Evolutionary conservation across 2,329 filamentous ascomycete genomes (phyloP), one percentile per base, ranked within the genome.

Genomic region (Paecilomyces niveus): DNA sequence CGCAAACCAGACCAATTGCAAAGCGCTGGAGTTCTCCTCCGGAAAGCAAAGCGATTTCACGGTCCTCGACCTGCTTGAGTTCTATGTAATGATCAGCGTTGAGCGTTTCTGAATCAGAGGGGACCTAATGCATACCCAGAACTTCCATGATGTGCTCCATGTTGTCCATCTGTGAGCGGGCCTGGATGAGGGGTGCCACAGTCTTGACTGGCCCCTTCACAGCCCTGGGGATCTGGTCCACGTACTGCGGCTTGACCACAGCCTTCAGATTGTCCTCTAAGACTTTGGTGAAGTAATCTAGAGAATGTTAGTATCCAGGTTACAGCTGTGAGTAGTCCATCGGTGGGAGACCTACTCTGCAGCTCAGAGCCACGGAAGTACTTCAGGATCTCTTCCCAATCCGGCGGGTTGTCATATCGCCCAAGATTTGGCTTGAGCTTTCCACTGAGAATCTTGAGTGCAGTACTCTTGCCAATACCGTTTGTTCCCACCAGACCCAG

Each of bases 401-500:
- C 94, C 13, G 94, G 95, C 8, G 94, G 93, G 77, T 97, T 95
- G 66, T 97, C 92, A 74, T 89, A 96, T 72, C 89, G 85, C 65
- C 95, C 94, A 78, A 99, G 77, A 76, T 99, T 99, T 60, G 94
- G 94, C 85, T 99, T 99, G 70, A 99, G 83, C 80, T 97, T 99
- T 73, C 94, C 94, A 71, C 91, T 96, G 70, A 99, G 86, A 75
- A 99, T 97, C 83, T 99, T 99, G 76, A 99, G 81, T 8, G 94
- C 95, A n/a, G 94, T 99, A 81, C 92, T 97, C 86, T 99, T 99
- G 78, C 94, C 94, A 70, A 97, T 99, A 91, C 95, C 94, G 86
- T 99, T 99, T 69, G 94, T 97, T 76, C 94, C 95, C 52, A 99
- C 95, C 56, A 99, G 84, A 81, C 94, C 94, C 59, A 99, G 80